Evolutionary conservation across 768 basidiomycete species (phyloP).

Genomic region (Exidia glandulosa): DNA sequence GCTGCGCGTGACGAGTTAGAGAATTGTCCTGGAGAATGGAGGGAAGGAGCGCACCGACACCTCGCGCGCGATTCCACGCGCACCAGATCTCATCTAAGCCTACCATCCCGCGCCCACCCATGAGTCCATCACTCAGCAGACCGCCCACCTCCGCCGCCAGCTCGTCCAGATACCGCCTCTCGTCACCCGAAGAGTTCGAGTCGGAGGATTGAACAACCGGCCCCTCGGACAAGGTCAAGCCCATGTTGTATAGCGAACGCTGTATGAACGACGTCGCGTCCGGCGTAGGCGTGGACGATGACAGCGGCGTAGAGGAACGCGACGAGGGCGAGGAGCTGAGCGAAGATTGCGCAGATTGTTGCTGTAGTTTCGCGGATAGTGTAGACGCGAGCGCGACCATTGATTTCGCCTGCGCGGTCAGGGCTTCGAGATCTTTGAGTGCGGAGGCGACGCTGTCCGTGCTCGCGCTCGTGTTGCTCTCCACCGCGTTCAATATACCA

Average conservation of each 20-base stretch:
- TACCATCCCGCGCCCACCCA: slow-evolving; percentile 70
- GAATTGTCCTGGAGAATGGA: neutral
- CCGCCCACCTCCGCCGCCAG: slow-evolving; percentile 72
- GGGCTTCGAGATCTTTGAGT: slow-evolving; percentile 75
- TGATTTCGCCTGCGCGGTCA: slow-evolving; percentile 85
- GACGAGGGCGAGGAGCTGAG: no score
- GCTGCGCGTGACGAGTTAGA: slow-evolving; percentile 35
- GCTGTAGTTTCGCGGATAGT: slow-evolving; percentile 52
- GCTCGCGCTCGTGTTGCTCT: slow-evolving; percentile 50
- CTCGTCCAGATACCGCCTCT: slow-evolving; percentile 65
- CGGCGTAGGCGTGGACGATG: slow-evolving; percentile 50
- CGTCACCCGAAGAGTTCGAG: slow-evolving; percentile 46
- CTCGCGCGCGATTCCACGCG: slow-evolving; percentile 87
- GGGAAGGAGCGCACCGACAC: slow-evolving; percentile 58
- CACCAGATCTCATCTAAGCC: slow-evolving; percentile 92
- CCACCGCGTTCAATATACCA: slow-evolving; percentile 71
- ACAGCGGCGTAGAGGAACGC: no score
- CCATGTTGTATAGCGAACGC: slow-evolving; percentile 81
- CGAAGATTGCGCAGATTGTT: slow-evolving; percentile 4
- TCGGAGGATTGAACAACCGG: slow-evolving; percentile 78
- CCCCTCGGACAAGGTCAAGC: slow-evolving; percentile 62
- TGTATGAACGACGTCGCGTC: slow-evolving; percentile 83
- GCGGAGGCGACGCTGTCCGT: slow-evolving; percentile 63
- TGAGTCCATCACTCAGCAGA: slow-evolving; percentile 57
- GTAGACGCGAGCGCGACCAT: slow-evolving; percentile 87